Conservation (phyloP, 495 filamentous ascomycete genomes). For the Letharia lupina region DNA sequence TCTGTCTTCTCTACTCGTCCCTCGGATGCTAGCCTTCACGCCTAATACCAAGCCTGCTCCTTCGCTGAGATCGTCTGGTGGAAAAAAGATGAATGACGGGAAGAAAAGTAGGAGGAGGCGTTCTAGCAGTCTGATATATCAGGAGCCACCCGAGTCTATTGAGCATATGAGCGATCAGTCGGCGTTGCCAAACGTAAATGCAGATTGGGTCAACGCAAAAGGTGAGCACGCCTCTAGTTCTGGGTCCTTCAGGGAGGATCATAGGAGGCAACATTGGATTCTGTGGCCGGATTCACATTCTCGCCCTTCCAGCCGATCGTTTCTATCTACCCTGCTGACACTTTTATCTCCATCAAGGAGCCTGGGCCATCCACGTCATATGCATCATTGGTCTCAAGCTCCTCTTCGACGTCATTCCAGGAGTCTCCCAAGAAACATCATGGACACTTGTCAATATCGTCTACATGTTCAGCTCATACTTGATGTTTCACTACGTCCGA, state of each 20-base stretch:
- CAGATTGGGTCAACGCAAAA: slow-evolving; percentile 98
- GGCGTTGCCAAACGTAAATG: slow-evolving; percentile 88
- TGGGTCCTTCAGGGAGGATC: not conserved
- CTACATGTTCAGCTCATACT: slow-evolving; percentile 96
- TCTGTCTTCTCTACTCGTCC: slow-evolving; percentile 71
- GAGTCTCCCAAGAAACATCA: slow-evolving; percentile 90
- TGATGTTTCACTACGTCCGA: slow-evolving; percentile 99
- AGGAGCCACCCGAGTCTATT: slow-evolving; percentile 85
- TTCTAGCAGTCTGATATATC: slow-evolving; percentile 93
- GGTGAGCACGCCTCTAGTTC: slow-evolving; percentile 47
- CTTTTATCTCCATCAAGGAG: slow-evolving; percentile 48
- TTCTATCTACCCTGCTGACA: not conserved
- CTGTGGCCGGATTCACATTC: not conserved
- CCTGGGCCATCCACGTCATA: slow-evolving; percentile 94
- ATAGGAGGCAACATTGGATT: not conserved
- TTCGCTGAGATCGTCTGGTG: slow-evolving; percentile 41
- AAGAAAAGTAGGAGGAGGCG: slow-evolving; percentile 69
- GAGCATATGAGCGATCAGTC: slow-evolving; percentile 96
- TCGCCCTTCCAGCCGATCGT: not conserved
- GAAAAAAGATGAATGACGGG: slow-evolving; percentile 48
- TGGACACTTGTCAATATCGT: slow-evolving; percentile 98
- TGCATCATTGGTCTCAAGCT: slow-evolving; percentile 86
- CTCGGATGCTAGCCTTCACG: slow-evolving; percentile 74
- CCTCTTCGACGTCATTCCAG: slow-evolving; percentile 89
- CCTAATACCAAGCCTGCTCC: slow-evolving; percentile 58